Percentiles rank a stretch among this genome's conserved stretches.
phyloP scores from a whole-genome alignment of 2,329 filamentous ascomycete species.

The Paecilomyces fulvus region DNA sequence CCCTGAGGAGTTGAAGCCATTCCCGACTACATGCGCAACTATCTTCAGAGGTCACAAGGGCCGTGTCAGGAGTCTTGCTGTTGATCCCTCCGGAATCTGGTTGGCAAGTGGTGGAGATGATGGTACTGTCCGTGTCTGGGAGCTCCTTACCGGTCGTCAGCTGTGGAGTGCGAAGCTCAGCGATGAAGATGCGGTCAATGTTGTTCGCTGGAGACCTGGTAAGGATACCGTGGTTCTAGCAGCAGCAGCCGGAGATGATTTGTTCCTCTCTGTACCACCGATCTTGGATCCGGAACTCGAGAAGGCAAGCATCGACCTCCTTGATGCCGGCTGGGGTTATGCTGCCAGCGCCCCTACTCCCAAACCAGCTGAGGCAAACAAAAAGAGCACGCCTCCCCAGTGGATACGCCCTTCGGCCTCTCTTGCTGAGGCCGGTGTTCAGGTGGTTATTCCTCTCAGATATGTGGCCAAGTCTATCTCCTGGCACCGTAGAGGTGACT shows the following conservation, averaged over 20 bases:
- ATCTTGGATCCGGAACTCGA: slow-evolving; percentile 65
- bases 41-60: slow-evolving; percentile 84
- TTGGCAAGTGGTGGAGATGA: slow-evolving; percentile 91
- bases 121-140: slow-evolving; percentile 85
- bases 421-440: slow-evolving; percentile 66
- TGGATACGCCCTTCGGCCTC: slow-evolving; percentile 73
- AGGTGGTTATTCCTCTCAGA: slow-evolving; percentile 71
- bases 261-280: slow-evolving; percentile 75
- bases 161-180: slow-evolving; percentile 76
- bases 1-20: slow-evolving; percentile 87
- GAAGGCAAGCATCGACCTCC: slow-evolving; percentile 61
- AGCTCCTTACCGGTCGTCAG: slow-evolving; percentile 75
- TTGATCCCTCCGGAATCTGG: slow-evolving; percentile 79
- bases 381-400: slow-evolving; percentile 67
- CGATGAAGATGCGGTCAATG: slow-evolving; percentile 69
- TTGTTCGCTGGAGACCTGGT: slow-evolving; percentile 81
- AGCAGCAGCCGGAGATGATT: slow-evolving; percentile 72
- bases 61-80: slow-evolving; percentile 71
- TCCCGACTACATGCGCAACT: slow-evolving; percentile 82
- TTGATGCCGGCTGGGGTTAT: slow-evolving; percentile 90
- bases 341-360: slow-evolving; percentile 54
- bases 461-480: slow-evolving; percentile 76
- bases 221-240: slow-evolving; percentile 74
- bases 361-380: slow-evolving; percentile 42
- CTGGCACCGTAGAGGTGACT: slow-evolving; percentile 92